phyloP scores from a whole-genome alignment of 75 land plant genomes.

The Picea sitchensis region DNA sequence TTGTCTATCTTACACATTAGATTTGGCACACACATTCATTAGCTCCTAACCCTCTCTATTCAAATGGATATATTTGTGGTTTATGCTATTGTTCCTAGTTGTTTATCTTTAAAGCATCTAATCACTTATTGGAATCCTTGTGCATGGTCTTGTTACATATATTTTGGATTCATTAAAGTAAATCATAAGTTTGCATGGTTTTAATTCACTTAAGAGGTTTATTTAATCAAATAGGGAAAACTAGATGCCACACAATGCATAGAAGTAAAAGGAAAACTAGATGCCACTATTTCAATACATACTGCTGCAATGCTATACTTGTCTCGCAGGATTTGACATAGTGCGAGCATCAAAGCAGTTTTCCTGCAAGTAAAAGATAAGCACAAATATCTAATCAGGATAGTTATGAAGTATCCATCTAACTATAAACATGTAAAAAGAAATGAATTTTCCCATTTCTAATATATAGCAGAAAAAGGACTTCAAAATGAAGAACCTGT shows the following conservation, averaged over 20 bases:
- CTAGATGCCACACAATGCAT: neutral
- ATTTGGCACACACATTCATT: too few species aligned
- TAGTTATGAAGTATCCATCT: neutral
- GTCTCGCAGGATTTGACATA: slow-evolving; percentile 79
- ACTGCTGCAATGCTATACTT: slow-evolving; percentile 99
- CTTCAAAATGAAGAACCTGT: neutral
- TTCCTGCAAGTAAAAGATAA: slow-evolving; percentile 52
- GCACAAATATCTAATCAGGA: neutral
- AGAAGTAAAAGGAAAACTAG: neutral
- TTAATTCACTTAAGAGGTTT: too few species aligned
- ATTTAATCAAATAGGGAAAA: neutral
- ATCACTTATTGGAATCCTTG: too few species aligned
- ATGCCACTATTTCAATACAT: slow-evolving; percentile 23
- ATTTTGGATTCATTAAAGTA: too few species aligned
- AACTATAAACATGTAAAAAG: neutral
- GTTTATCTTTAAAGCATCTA: too few species aligned
- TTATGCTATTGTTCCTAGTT: too few species aligned
- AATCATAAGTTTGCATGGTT: too few species aligned
- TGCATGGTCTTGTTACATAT: too few species aligned
- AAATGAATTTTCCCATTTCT: neutral
- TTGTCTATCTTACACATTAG: too few species aligned
- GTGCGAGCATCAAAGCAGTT: slow-evolving; percentile 95
- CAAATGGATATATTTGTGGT: too few species aligned
- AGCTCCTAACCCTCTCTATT: too few species aligned
- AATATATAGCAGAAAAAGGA: neutral